Conservation (phyloP, 371 early-diverging fungal species). For the Mortierella polycephala region DNA sequence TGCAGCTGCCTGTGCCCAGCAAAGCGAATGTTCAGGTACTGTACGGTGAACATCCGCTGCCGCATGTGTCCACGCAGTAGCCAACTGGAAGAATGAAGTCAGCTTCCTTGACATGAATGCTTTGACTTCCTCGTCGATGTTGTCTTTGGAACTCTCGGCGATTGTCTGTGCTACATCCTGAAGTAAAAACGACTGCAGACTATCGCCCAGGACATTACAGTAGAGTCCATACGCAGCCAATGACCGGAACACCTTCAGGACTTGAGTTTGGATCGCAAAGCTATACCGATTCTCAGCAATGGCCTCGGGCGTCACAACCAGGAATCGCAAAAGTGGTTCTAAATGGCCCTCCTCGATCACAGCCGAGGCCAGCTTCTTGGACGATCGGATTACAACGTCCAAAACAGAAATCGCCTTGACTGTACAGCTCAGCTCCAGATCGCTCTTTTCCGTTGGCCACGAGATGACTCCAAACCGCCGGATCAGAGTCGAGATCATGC, state of each 20-base stretch:
- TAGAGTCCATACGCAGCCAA: conserved; percentile 64
- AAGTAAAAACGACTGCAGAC: conserved; percentile 33
- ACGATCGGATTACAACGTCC: conserved; percentile 59
- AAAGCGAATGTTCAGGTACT: conserved; percentile 64
- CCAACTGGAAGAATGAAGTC: conserved; percentile 59
- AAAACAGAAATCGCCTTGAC: conserved; percentile 58
- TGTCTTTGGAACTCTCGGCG: conserved; percentile 8
- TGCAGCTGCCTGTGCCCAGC: conserved; percentile 67
- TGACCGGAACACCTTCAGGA: conserved; percentile 60
- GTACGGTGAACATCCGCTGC: conserved; percentile 68
- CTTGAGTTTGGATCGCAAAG: conserved; percentile 59
- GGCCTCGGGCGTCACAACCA: conserved; percentile 58
- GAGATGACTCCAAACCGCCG: conserved; percentile 57
- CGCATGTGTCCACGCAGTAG: conserved; percentile 56
- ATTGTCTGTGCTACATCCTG: conserved; percentile 26
- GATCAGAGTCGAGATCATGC: conserved; percentile 58
- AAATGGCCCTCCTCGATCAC: conserved; percentile 55
- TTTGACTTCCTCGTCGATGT: conserved; percentile 45
- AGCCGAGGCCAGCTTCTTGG: conserved; percentile 58
- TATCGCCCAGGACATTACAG: conserved; percentile 53
- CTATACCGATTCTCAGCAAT: conserved; percentile 32
- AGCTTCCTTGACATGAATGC: conserved; percentile 58
- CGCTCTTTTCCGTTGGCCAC: conserved; percentile 61
- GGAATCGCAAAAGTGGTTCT: conserved; percentile 55
- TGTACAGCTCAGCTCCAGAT: conserved; percentile 46